Evolutionary conservation across 768 basidiomycete species (phyloP).

Genomic region (Pisolithus sp.): DNA sequence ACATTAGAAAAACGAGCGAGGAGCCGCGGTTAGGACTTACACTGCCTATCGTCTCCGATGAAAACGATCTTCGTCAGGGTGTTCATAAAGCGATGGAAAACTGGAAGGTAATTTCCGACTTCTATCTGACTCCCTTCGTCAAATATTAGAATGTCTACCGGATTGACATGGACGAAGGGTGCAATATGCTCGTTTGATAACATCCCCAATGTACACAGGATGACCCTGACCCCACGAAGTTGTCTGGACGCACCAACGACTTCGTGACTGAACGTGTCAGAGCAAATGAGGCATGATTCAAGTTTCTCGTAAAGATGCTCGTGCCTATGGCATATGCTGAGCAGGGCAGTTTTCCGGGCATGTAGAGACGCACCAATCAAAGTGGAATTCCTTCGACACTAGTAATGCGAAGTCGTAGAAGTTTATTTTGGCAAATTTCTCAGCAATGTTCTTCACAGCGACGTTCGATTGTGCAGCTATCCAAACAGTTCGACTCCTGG

Average conservation of each 20-base stretch:
- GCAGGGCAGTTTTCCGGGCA: not conserved
- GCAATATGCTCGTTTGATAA: constrained; percentile 24
- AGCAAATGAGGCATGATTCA: too few relatives aligned
- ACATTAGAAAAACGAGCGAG: not conserved
- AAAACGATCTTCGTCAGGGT: constrained; percentile 24
- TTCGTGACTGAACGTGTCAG: too few relatives aligned
- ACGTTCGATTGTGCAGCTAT: constrained; percentile 21
- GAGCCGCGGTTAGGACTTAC: constrained; percentile 12
- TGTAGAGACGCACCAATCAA: constrained; percentile 32
- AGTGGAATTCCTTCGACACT: constrained; percentile 41
- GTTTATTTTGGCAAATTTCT: constrained; percentile 31
- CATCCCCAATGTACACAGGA: constrained; percentile 46
- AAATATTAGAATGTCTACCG: constrained; percentile 31
- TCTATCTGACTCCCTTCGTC: constrained; percentile 39
- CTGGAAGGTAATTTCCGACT: constrained; percentile 26
- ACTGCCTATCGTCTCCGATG: constrained; percentile 34
- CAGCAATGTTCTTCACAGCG: constrained; percentile 50
- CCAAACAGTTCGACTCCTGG: constrained; percentile 19
- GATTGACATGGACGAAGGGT: constrained; percentile 20
- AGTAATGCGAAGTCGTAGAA: constrained; percentile 34
- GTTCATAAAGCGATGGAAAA: constrained; percentile 13
- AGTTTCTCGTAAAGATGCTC: constrained; percentile 39
- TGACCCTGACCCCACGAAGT: constrained; percentile 27
- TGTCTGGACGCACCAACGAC: too few relatives aligned
- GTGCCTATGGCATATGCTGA: constrained; percentile 31